Conservation (phyloP, 2,329 filamentous ascomycete genomes). For the Hypoxylon sp. region DNA sequence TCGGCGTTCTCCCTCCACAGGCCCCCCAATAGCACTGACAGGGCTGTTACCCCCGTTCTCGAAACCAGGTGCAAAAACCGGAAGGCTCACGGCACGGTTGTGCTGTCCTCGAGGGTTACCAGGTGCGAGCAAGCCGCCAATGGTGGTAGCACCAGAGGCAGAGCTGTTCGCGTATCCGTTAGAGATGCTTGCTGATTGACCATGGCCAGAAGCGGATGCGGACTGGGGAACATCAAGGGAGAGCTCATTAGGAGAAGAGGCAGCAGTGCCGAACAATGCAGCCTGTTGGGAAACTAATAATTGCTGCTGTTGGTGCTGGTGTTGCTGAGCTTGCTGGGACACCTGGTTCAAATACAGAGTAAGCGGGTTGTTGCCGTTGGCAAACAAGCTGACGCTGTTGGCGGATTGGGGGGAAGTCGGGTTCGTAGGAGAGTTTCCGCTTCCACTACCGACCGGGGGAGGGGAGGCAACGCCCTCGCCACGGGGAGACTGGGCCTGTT, state of each 20-base stretch:
- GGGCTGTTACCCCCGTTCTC: slow-evolving; percentile 72
- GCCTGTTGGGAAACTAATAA: slow-evolving; percentile 82
- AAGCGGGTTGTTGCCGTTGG: slow-evolving; percentile 87
- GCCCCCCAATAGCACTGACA: slow-evolving; percentile 63
- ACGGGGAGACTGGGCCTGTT: slow-evolving; percentile 76
- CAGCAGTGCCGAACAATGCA: slow-evolving; percentile 82
- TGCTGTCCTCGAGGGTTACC: slow-evolving; percentile 73
- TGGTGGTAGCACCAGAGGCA: slow-evolving; percentile 74
- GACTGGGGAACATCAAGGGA: slow-evolving; percentile 73
- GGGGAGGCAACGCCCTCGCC: slow-evolving; percentile 73
- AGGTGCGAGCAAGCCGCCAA: slow-evolving; percentile 83
- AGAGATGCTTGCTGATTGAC: slow-evolving; percentile 76
- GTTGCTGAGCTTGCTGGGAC: slow-evolving; percentile 78
- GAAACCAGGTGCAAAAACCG: slow-evolving; percentile 75
- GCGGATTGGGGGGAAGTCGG: slow-evolving; percentile 70
- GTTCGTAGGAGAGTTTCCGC: slow-evolving; percentile 70
- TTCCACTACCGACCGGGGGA: slow-evolving; percentile 72
- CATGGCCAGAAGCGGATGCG: slow-evolving; percentile 73
- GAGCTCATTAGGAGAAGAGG: slow-evolving; percentile 71
- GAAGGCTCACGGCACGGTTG: slow-evolving; percentile 90
- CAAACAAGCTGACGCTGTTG: slow-evolving; percentile 76
- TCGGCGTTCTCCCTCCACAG: slow-evolving; percentile 69
- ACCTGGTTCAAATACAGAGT: slow-evolving; percentile 94
- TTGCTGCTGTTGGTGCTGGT: slow-evolving; percentile 82
- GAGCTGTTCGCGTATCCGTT: slow-evolving; percentile 72